A percentile compares a stretch with the other conserved stretches of the same genome.
Evolutionary conservation across 1,284 basidiomycete genomes (phyloP).

Genomic region (Dichomitus squalens): DNA sequence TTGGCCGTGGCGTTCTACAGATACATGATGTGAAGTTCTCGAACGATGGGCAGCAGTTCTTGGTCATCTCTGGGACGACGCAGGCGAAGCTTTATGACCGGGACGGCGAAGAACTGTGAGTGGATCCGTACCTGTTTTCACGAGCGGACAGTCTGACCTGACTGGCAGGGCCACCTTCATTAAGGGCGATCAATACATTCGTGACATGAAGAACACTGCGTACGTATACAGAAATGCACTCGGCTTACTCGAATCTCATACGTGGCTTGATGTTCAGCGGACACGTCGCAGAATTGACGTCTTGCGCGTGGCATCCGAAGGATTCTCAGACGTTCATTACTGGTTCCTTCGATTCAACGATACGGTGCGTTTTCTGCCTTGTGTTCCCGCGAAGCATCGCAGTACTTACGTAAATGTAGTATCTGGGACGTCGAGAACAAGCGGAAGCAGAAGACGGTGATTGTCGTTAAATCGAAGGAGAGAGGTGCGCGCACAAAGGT

Average conservation of each 20-base stretch:
- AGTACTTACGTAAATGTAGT: conserved; percentile 41
- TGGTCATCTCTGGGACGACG: conserved; percentile 86
- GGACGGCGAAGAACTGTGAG: conserved; percentile 89
- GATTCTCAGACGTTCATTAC: conserved; percentile 87
- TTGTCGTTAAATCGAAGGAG: conserved; percentile 96
- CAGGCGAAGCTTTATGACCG: conserved; percentile 89
- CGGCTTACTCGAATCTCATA: not conserved
- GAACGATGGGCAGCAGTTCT: conserved; percentile 81
- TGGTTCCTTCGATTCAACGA: conserved; percentile 92
- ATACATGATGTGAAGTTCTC: conserved; percentile 90
- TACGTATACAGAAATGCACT: conserved; percentile 49
- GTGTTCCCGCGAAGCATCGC: not conserved
- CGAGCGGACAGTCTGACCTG: conserved; percentile 48
- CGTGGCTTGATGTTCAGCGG: conserved; percentile 56
- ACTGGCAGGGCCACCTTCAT: conserved; percentile 77
- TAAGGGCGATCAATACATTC: conserved; percentile 97
- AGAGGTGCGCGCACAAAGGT: conserved; percentile 95
- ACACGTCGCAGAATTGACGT: conserved; percentile 90
- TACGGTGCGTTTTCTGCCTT: conserved; percentile 58
- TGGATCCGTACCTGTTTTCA: conserved; percentile 26
- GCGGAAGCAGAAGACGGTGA: conserved; percentile 90
- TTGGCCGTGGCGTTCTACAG: conserved; percentile 41
- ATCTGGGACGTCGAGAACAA: conserved; percentile 93
- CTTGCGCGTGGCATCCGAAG: conserved; percentile 91
- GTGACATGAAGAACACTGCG: conserved; percentile 95